Conservation (phyloP, 2,329 filamentous ascomycete species). For the Acrocalymma vagum region DNA sequence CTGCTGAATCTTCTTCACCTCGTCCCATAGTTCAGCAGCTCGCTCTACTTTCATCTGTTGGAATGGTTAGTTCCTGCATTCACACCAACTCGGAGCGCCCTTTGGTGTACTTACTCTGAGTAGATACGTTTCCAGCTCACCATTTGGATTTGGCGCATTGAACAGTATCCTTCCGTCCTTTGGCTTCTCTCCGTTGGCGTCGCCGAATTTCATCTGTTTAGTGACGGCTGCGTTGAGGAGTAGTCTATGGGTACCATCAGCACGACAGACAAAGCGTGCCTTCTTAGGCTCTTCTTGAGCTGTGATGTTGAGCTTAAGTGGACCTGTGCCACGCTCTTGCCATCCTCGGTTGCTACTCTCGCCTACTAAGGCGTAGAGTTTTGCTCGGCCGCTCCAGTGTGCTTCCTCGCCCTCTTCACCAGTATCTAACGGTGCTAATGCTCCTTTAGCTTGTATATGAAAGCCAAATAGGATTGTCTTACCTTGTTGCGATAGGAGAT, state of each 20-base stretch:
- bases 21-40: slow-evolving; percentile 33
- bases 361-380: slow-evolving; percentile 80
- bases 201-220: slow-evolving; percentile 80
- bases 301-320: slow-evolving; percentile 77
- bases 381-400: slow-evolving; percentile 78
- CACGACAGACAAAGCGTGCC: slow-evolving; percentile 85
- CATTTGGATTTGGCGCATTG: slow-evolving; percentile 61
- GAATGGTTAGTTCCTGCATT: slow-evolving; percentile 16
- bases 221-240: slow-evolving; percentile 86
- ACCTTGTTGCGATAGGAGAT: slow-evolving; percentile 71
- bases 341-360: slow-evolving; percentile 68
- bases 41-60: slow-evolving; percentile 29
- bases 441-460: slow-evolving; percentile 18
- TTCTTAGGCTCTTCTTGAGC: slow-evolving; percentile 50
- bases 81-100: background rate
- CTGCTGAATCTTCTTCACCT: slow-evolving; percentile 30
- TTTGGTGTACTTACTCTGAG: slow-evolving; percentile 60
- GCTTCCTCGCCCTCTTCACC: slow-evolving; percentile 86
- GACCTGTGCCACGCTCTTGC: slow-evolving; percentile 89
- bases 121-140: slow-evolving; percentile 61
- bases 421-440: slow-evolving; percentile 71
- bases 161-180: slow-evolving; percentile 76
- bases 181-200: slow-evolving; percentile 68
- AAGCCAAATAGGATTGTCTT: slow-evolving; percentile 38
- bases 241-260: slow-evolving; percentile 86